These are phyloP conservation scores for Aspergillus intermedius DNA, from an alignment of 2,329 filamentous ascomycete genomes.

Conservation along the genomic window DNA sequence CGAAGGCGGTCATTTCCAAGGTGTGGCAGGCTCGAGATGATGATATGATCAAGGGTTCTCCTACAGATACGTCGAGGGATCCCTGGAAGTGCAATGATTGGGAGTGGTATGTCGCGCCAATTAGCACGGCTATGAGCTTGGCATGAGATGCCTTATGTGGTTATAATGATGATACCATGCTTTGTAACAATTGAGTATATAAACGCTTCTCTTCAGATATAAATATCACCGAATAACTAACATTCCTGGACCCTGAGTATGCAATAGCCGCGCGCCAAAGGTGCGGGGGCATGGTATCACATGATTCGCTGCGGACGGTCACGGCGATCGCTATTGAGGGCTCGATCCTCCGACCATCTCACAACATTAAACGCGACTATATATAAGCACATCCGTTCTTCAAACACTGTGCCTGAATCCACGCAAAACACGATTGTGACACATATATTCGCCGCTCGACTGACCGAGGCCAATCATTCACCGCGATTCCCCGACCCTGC, in stretches of 20 bases:
- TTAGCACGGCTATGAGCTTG: slow-evolving; percentile 38
- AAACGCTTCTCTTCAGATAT: no score
- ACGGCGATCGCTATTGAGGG: slow-evolving; percentile 1
- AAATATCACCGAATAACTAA: background rate
- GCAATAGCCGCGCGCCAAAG: background rate
- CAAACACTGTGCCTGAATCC: background rate
- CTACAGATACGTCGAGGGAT: slow-evolving; percentile 9
- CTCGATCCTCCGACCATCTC: background rate
- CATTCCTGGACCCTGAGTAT: background rate
- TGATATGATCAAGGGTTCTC: slow-evolving; percentile 20
- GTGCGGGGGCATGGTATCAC: slow-evolving; percentile 4
- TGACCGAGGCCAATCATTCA: background rate
- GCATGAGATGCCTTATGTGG: slow-evolving; percentile 20
- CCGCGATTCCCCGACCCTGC: background rate
- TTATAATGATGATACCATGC: background rate
- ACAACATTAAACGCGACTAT: background rate
- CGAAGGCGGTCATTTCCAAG: slow-evolving; percentile 42
- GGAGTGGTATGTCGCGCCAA: slow-evolving; percentile 37
- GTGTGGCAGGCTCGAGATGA: slow-evolving; percentile 43
- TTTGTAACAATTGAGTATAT: no score
- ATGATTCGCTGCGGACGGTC: slow-evolving; percentile 10
- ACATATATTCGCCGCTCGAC: background rate
- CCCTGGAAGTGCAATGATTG: slow-evolving; percentile 32
- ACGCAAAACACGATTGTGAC: no score
- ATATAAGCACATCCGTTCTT: background rate